Evolutionary conservation across 306 rosid species (phyloP), one percentile per base, ranked within the genome.

Genomic region (Quercus rubra): DNA sequence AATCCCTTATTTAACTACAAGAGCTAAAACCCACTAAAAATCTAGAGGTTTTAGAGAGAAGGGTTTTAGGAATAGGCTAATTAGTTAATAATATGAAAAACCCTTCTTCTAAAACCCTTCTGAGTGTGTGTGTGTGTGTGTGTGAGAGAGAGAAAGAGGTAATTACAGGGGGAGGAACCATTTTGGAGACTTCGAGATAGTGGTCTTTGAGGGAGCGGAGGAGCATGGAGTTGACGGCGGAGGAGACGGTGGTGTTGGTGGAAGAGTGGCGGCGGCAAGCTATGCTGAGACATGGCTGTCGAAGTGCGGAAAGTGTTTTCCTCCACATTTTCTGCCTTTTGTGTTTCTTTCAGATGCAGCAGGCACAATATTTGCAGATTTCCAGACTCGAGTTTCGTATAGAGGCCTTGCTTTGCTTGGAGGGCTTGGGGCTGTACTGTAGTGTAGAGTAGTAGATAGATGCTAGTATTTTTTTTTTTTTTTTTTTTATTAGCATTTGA

Each of bases 131-230:
- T 38, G 9, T 0, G 41, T 0, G 43, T 1, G 41, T 2, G 6
- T 6, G 6, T 2, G 59, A 46, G 58, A 73, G 79, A 73, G 58
- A 28, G 73, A 71, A 70, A 69, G 75, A 17, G 46, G 27, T 35
- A 18, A 1, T 33, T 84, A 93, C 97, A n/a, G 98, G 93, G 20
- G 99, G 99, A 87, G 92, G 88, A 68, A 80, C 82, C 97, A 91
- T 91, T 88, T 83, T 90, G 86, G 97, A 78, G 78, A 90, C 89
- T 85, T 92, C 97, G 43, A 84, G 88, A 25, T 90, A 95, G 92
- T 95, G 99, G 4, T 92, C 98, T 74, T 92, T 95, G 59, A 95
- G 95, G 64, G 99, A 95, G 38, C 92, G 96, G 76, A 92, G 95
- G 21, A 95, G 73, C 76, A 91, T 25, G 35, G 98, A 90, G 80